Evolutionary conservation across 345 rosid genomes (phyloP).

Genomic region (Rhodamnia rubescens): DNA sequence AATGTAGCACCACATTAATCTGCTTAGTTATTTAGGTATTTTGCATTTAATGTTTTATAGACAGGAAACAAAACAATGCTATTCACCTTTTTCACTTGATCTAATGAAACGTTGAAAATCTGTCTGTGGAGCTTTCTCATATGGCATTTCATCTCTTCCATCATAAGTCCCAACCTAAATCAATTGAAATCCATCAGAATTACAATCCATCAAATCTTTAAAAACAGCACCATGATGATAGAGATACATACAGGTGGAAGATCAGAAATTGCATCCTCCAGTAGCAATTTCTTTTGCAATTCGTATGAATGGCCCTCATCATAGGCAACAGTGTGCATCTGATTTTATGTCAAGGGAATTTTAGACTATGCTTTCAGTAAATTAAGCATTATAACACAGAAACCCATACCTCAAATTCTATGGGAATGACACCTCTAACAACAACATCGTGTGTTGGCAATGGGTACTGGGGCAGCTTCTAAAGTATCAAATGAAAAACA

Average conservation of each 20-base stretch:
- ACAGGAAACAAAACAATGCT: background rate
- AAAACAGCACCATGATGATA: background rate
- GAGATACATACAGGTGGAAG: slow-evolving; percentile 38
- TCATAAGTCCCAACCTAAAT: slow-evolving; percentile 34
- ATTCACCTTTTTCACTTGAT: slow-evolving; percentile 21
- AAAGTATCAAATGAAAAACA: background rate
- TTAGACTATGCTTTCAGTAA: background rate
- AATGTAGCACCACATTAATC: too few species aligned
- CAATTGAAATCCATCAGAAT: background rate
- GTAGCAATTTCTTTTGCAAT: slow-evolving; percentile 20
- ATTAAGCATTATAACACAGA: background rate
- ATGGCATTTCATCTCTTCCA: slow-evolving; percentile 31
- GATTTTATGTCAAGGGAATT: background rate
- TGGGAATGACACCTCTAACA: slow-evolving; percentile 39
- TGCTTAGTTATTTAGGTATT: too few species aligned
- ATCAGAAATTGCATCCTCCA: slow-evolving; percentile 47
- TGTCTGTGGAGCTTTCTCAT: slow-evolving; percentile 20
- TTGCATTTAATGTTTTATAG: too few species aligned
- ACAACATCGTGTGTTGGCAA: slow-evolving; percentile 74
- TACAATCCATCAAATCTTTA: slow-evolving; percentile 5
- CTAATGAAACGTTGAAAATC: slow-evolving; percentile 38
- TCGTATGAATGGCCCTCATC: slow-evolving; percentile 18
- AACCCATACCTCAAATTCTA: slow-evolving; percentile 47
- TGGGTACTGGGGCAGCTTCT: slow-evolving; percentile 64
- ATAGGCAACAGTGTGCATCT: slow-evolving; percentile 32